Percentiles rank a stretch among this genome's conserved stretches.
phyloP scores from a whole-genome alignment of 2,329 filamentous ascomycete species.

The Apiospora saccharicola region DNA sequence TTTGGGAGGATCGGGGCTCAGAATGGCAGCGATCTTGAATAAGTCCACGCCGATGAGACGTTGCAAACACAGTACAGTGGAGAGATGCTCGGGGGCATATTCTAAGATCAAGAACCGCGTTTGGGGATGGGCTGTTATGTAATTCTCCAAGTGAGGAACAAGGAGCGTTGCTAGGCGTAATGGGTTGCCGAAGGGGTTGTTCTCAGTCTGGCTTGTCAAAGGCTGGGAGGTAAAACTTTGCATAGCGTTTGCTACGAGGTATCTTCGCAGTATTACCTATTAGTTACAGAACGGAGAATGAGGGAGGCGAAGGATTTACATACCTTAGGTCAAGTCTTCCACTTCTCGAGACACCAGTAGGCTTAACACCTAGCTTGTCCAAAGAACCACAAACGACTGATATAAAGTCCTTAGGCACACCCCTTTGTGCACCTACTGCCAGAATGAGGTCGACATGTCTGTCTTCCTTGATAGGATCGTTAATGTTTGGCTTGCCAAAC shows the following conservation, averaged over 20 bases:
- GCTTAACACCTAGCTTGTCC: slow-evolving; percentile 61
- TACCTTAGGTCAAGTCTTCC: slow-evolving; percentile 67
- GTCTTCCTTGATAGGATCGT: slow-evolving; percentile 41
- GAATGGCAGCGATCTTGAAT: slow-evolving; percentile 66
- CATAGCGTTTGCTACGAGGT: slow-evolving; percentile 67
- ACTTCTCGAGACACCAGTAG: slow-evolving; percentile 57
- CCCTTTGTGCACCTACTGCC: slow-evolving; percentile 64
- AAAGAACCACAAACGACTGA: slow-evolving; percentile 58
- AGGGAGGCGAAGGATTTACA: slow-evolving; percentile 29
- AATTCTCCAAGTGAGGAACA: slow-evolving; percentile 67
- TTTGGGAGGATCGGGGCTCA: slow-evolving; percentile 52
- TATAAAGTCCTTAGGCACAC: slow-evolving; percentile 59
- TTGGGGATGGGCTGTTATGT: slow-evolving; percentile 59
- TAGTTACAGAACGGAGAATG: neutral
- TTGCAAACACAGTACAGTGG: slow-evolving; percentile 65
- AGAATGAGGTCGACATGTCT: slow-evolving; percentile 64
- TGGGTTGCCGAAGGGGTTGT: slow-evolving; percentile 63
- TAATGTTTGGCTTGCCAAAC: slow-evolving; percentile 46
- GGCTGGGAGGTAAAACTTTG: slow-evolving; percentile 63
- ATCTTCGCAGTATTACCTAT: slow-evolving; percentile 47
- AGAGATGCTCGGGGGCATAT: slow-evolving; percentile 63
- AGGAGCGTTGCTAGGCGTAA: slow-evolving; percentile 64
- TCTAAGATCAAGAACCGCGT: slow-evolving; percentile 66
- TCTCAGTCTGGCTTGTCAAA: slow-evolving; percentile 56
- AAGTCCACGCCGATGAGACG: slow-evolving; percentile 62